Evolutionary conservation across 2,329 filamentous ascomycete species (phyloP), one percentile per base, ranked within the genome.

Genomic region (Sporothrix euskadiensis): DNA sequence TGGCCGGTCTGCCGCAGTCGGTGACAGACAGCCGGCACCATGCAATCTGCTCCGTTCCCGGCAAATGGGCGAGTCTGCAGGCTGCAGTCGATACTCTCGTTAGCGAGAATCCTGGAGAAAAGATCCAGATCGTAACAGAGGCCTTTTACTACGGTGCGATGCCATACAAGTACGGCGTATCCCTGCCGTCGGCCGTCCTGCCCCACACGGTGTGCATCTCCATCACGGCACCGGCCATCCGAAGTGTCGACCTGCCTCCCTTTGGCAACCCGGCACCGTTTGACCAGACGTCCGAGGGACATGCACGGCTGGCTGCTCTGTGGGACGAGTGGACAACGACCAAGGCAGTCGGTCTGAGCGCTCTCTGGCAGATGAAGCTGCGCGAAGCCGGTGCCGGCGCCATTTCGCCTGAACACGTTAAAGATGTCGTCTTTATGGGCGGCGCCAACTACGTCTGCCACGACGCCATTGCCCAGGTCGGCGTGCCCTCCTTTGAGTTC

Each of bases 391-490:
- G 81, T 1, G 81, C 65, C 1, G 57, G 74, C 3, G 54, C 44
- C 14, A 49, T 49, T 6, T 1, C 1, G 0, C 14, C 44, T 4
- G 73, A 22, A 14, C 30, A 4, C 6, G 56, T 57, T 32, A 63
- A 72, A 3, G 10, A 76, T 4, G 71, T 75, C 14, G 71, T 78
- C 0, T 79, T 82, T 22, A 74, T 83, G 69, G 76, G 77, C 16
- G 82, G 82, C 16, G 77, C 76, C 22, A 83, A 82, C 69, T 83
- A 83, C 74, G 77, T 74, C 9, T 79, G 78, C 70, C 81, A 83
- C 71, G 77, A 79, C 26, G 75, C 76, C 3, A 80, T 83, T 70
- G 75, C 81, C 61, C 82, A 83, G 75, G 76, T 82, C 19, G 82
- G 82, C 16, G 78, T 83, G 8, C 81, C 81, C 4, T 78, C 78